These are phyloP conservation scores for Sarocladium kiliense DNA, from an alignment of 2,329 filamentous ascomycete species.

Conservation along the genomic window DNA sequence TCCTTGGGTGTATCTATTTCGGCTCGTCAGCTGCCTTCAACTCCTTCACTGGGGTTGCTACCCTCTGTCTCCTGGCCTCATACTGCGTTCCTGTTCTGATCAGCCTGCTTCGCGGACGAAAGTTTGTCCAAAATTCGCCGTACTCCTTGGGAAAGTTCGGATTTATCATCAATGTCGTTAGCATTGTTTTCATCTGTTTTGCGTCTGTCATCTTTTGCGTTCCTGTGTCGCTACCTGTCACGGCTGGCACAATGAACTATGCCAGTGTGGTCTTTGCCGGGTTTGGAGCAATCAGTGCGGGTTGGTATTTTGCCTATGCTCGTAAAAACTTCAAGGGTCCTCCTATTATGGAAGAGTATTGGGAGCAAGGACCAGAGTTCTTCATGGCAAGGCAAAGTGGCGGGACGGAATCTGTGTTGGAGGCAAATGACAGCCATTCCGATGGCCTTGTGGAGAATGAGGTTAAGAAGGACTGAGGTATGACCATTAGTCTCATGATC, in stretches of 20 bases:
- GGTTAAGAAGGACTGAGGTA: too few relatives aligned
- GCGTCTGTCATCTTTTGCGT: conserved; percentile 69
- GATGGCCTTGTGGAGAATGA: not conserved
- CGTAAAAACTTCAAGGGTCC: conserved; percentile 63
- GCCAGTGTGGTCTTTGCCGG: conserved; percentile 68
- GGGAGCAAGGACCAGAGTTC: not conserved
- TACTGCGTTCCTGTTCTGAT: conserved; percentile 74
- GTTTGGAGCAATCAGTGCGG: conserved; percentile 53
- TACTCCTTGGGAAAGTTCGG: conserved; percentile 67
- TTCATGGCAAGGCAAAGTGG: not conserved
- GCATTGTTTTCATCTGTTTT: conserved; percentile 64
- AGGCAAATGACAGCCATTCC: not conserved
- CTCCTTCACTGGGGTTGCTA: conserved; percentile 74
- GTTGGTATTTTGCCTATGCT: conserved; percentile 67
- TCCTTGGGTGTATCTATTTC: conserved; percentile 74
- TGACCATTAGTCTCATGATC: too few relatives aligned
- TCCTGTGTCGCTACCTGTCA: conserved; percentile 58
- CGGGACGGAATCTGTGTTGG: not conserved
- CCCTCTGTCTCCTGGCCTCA: conserved; percentile 69
- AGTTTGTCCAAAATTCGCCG: conserved; percentile 57
- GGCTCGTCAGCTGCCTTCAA: conserved; percentile 72
- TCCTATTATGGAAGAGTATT: conserved; percentile 35
- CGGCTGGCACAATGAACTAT: conserved; percentile 60
- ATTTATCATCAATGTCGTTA: conserved; percentile 60
- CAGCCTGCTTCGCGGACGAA: conserved; percentile 59